Percentiles rank a stretch among this genome's conserved stretches.
Evolutionary conservation across 2,329 filamentous ascomycete species (phyloP).

Genomic region (Colletotrichum paranaense): DNA sequence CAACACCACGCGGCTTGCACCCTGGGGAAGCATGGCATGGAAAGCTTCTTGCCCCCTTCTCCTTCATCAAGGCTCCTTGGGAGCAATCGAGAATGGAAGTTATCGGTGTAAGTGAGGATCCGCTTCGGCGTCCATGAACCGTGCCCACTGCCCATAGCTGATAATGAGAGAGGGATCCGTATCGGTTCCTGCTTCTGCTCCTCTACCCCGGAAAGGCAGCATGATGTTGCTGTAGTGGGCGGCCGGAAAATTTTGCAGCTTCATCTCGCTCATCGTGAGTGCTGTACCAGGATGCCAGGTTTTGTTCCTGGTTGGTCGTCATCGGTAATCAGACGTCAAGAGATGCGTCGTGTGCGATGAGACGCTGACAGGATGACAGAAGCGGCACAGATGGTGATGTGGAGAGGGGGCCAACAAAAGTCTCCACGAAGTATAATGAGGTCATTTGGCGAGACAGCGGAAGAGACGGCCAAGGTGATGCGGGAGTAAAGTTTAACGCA

Average conservation of each 20-base stretch:
- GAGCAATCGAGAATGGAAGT: neutral
- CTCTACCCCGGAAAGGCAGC: slow-evolving; percentile 25
- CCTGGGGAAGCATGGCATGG: neutral
- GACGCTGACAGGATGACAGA: slow-evolving; percentile 1
- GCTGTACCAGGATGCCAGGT: slow-evolving; percentile 1
- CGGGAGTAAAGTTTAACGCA: slow-evolving; percentile 1
- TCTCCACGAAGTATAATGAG: slow-evolving; percentile 31
- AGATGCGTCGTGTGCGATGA: slow-evolving; percentile 7
- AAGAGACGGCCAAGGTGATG: slow-evolving; percentile 13
- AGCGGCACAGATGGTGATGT: neutral
- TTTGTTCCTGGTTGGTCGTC: slow-evolving; percentile 19
- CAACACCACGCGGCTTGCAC: neutral
- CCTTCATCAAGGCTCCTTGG: neutral
- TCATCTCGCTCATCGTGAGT: slow-evolving; percentile 16
- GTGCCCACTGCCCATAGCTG: slow-evolving; percentile 1
- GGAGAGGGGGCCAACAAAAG: neutral
- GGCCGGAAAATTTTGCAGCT: slow-evolving; percentile 14
- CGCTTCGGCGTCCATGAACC: slow-evolving; percentile 9
- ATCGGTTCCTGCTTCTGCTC: neutral
- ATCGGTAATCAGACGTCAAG: slow-evolving; percentile 18
- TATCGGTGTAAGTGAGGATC: slow-evolving; percentile 8
- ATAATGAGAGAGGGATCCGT: neutral
- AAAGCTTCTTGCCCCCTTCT: neutral
- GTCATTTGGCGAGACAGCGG: slow-evolving; percentile 24
- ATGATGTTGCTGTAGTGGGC: slow-evolving; percentile 9